phyloP scores from a whole-genome alignment of 2,329 filamentous ascomycete genomes.

The Penicillium carneum region DNA sequence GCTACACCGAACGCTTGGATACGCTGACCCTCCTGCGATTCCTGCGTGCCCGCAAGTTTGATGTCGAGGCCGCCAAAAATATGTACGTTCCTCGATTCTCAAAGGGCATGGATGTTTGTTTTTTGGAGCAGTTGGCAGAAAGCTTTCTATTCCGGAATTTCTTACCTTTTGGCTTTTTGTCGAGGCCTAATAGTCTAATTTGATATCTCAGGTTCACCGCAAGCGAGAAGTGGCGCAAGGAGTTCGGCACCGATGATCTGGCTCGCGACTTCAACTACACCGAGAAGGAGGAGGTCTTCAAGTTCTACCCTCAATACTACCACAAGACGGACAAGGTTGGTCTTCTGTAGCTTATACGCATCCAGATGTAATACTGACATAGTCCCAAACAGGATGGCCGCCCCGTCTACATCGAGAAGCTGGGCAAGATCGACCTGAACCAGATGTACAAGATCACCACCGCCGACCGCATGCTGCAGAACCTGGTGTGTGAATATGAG shows the following conservation, averaged over 20 bases:
- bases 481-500: conserved; percentile 97
- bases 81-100: conserved; percentile 70
- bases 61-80: conserved; percentile 79
- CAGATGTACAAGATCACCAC: conserved; percentile 94
- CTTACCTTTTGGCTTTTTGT: background rate
- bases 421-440: conserved; percentile 88
- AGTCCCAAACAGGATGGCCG: conserved; percentile 76
- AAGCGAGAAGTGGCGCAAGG: conserved; percentile 87
- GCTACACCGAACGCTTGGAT: conserved; percentile 83
- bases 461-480: conserved; percentile 90
- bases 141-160: background rate
- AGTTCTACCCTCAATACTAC: conserved; percentile 98
- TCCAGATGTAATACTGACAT: background rate
- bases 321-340: conserved; percentile 74
- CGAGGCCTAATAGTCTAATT: conserved; percentile 13
- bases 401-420: conserved; percentile 94
- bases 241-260: conserved; percentile 82
- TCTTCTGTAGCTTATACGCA: background rate
- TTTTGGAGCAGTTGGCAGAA: background rate
- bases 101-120: conserved; percentile 10
- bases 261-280: conserved; percentile 83
- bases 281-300: conserved; percentile 81
- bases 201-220: conserved; percentile 76
- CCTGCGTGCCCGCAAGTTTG: conserved; percentile 92
- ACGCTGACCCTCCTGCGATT: conserved; percentile 92